Evolutionary conservation across 108 stramenopile genomes (phyloP), one percentile per base, ranked within the genome.

Genomic region (Cyclotella choctawhatcheeana): DNA sequence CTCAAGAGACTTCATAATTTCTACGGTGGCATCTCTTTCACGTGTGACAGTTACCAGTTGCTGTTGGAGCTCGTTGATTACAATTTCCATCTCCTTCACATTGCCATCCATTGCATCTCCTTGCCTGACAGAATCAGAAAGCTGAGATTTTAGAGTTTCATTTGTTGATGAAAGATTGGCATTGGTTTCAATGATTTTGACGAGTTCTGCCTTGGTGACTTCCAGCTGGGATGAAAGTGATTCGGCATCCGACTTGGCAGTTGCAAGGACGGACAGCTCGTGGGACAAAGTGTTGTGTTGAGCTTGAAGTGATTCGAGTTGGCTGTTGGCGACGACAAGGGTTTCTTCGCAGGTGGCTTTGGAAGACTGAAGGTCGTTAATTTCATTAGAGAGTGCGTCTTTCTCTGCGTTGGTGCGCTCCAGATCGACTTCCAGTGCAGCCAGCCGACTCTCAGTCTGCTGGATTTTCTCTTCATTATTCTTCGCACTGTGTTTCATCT

Each of bases 401-500:
- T 58, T 60, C 20, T 60, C 59, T 12, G 20, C 3, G 1, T 40
- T 60, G 59, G 35, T 21, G 12, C 37, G 0, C 5, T 60, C 35
- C 5, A 60, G 1, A 34, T 60, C 37, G 6, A 35, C 29, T 58
- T 29, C 13, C 0, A 58, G 30, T 58, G 56, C 14, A 8, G 25
- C 31, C 29, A 17, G 13, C 16, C 56, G 31, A 8, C 13, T 40
- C 22, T 35, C 20, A 17, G 26, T 2, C 18, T 60, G 18, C 1
- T 60, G 35, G n/a, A 60, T 40, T 40, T 29, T 37, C 21, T 18
- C 59, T 5, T 60, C 37, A 22, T 40, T 16, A 12, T 17, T 35
- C 33, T 60, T 35, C n/a, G 40, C 20, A 60, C 22, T 37, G 59
- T 12, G 18, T 26, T 60, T 40, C 20, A 60, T 8, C 35, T 60